Evolutionary conservation across 768 basidiomycete genomes (phyloP), one percentile per base, ranked within the genome.

Genomic region (Holtermannia corniformis): DNA sequence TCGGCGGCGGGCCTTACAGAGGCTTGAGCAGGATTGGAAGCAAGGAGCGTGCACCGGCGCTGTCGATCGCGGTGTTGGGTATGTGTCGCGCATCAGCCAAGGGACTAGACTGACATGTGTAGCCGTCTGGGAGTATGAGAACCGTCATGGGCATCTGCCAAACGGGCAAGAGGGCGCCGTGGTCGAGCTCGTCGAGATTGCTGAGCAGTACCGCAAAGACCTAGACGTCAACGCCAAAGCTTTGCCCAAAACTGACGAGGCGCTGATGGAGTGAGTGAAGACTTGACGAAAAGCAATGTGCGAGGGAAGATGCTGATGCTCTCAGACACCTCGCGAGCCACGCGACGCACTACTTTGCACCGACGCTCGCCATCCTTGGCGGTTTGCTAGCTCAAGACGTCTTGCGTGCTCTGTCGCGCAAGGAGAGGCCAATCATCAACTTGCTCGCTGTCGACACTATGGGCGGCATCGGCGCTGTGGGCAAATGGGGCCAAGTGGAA

Each of bases 361-460:
- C 95, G 0, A 83, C 90, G 1, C 88, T 90, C 68, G 95, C 95
- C 0, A 86, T 99, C 28, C 78, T 99, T 37, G 95, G 95, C 23
- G 95, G 95, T 21, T 80, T 97, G 74, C 75, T 97, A 13, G 92
- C 84, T 1, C 95, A 97, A 71, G 95, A 99, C 68, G 84, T 96
- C 48, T 76, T 99, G 40, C 91, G 95, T 70, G 82, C 88, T 0
- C 78, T 97, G 37, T 86, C 84, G 51, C 87, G 84, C 51, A 84
- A 89, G 47, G 95, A 97, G 63, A 81, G 86, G 23, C 93, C 93
- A 3, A 85, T 95, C 58, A 85, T 86, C 48, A 99, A 99, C 71
- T 84, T 95, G 57, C 84, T 92, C 58, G 78, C 82, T 3, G 91
- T 93, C 55, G 88, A 96, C 72, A 64, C 61, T 14, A 68, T 68